phyloP scores from a whole-genome alignment of 179 eudicot species.

The Vitellaria paradoxa region DNA sequence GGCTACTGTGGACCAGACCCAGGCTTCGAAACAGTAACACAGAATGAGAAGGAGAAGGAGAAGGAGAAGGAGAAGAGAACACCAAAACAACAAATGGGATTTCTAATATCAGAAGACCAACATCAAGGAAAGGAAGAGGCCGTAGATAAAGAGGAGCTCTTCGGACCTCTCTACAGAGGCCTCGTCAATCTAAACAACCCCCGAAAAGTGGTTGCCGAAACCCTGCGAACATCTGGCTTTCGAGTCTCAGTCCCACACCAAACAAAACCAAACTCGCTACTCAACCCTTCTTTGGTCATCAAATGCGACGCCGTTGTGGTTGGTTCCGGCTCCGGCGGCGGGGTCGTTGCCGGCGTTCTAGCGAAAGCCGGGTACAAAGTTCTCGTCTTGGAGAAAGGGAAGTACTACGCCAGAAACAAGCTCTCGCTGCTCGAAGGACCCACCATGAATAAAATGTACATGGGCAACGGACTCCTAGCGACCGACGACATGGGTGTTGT shows the following conservation, averaged over 20 bases:
- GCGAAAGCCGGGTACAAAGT: slow-evolving; percentile 75
- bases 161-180: slow-evolving; percentile 58
- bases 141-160: slow-evolving; percentile 19
- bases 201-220: slow-evolving; percentile 18
- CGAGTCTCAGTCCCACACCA: slow-evolving; percentile 24
- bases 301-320: slow-evolving; percentile 69
- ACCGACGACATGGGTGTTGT: slow-evolving; percentile 38
- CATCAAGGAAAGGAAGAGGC: not conserved
- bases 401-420: slow-evolving; percentile 45
- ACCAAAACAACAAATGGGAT: not conserved
- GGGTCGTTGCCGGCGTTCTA: slow-evolving; percentile 62
- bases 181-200: slow-evolving; percentile 32
- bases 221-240: slow-evolving; percentile 34
- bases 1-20: slow-evolving; percentile 71
- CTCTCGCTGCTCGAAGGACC: slow-evolving; percentile 68
- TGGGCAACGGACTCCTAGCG: slow-evolving; percentile 48
- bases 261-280: not conserved
- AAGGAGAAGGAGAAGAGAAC: not conserved
- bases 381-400: slow-evolving; percentile 64
- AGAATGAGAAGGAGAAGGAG: too few relatives aligned
- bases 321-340: slow-evolving; percentile 78
- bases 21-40: slow-evolving; percentile 18
- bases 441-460: slow-evolving; percentile 57
- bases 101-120: not conserved
- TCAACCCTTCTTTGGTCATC: slow-evolving; percentile 32